Percentiles rank a stretch among this genome's conserved stretches.
These are phyloP conservation scores for Lachnellula willkommii DNA, from an alignment of 2,329 filamentous ascomycete species.

Conservation along the genomic window DNA sequence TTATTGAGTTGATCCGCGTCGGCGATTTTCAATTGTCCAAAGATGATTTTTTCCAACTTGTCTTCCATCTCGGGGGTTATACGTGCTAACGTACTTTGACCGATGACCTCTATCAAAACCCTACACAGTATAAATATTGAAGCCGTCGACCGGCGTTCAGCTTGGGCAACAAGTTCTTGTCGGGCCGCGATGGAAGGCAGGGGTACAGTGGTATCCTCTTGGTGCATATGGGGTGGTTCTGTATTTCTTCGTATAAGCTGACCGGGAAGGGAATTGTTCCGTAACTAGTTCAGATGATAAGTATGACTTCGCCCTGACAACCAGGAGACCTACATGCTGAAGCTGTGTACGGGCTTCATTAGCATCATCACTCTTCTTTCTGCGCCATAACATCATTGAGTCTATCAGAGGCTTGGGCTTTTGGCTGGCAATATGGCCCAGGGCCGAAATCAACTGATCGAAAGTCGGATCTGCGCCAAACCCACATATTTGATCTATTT, in stretches of 20 bases:
- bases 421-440: slow-evolving; percentile 89
- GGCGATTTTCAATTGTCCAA: slow-evolving; percentile 85
- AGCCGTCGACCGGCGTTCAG: slow-evolving; percentile 84
- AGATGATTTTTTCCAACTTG: slow-evolving; percentile 91
- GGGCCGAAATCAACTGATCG: slow-evolving; percentile 86
- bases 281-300: slow-evolving; percentile 16
- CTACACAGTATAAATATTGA: slow-evolving; percentile 95
- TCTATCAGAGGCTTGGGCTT: slow-evolving; percentile 95
- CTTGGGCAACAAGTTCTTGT: slow-evolving; percentile 70
- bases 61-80: slow-evolving; percentile 91
- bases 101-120: slow-evolving; percentile 89
- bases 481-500: slow-evolving; percentile 85
- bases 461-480: slow-evolving; percentile 82
- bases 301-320: background rate
- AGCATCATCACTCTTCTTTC: slow-evolving; percentile 87
- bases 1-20: slow-evolving; percentile 74
- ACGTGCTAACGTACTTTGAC: slow-evolving; percentile 74
- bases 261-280: slow-evolving; percentile 19
- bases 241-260: slow-evolving; percentile 64
- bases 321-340: slow-evolving; percentile 40
- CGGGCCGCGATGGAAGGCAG: slow-evolving; percentile 36
- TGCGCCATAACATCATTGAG: slow-evolving; percentile 96
- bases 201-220: slow-evolving; percentile 15
- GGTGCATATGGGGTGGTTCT: slow-evolving; percentile 46
- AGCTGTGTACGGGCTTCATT: slow-evolving; percentile 58